phyloP scores from a whole-genome alignment of 148 eudicot species.

The Cornus florida region DNA sequence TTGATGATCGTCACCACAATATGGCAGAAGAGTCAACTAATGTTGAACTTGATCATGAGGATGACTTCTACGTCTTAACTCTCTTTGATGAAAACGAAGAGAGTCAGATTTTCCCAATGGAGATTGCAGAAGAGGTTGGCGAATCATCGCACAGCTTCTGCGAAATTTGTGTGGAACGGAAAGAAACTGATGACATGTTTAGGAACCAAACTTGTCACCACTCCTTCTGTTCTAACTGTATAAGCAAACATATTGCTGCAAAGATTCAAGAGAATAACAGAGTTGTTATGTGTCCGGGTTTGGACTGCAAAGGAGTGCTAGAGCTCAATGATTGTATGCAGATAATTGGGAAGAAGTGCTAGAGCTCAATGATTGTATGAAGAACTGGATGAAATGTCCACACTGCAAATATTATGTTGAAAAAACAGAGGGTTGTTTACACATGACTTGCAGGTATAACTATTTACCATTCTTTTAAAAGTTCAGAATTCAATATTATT shows the following conservation, averaged over 20 bases:
- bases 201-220: conserved; percentile 32
- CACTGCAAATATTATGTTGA: conserved; percentile 50
- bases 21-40: no score
- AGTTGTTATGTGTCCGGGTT: conserved; percentile 32
- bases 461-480: neutral
- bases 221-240: conserved; percentile 48
- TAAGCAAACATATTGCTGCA: conserved; percentile 26
- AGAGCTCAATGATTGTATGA: conserved; percentile 25
- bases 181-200: conserved; percentile 38
- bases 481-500: neutral
- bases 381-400: conserved; percentile 58
- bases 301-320: conserved; percentile 22
- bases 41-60: no score
- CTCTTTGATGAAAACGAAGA: no score
- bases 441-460: conserved; percentile 54
- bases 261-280: conserved; percentile 31
- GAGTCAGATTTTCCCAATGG: no score
- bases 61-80: no score
- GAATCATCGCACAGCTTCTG: conserved; percentile 15
- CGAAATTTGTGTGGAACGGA: conserved; percentile 60
- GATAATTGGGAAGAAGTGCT: conserved; percentile 38
- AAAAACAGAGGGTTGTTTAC: conserved; percentile 56
- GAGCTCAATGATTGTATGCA: conserved; percentile 26
- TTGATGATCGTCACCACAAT: no score
- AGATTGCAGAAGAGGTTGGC: conserved; percentile 1